Base-by-base conservation (phyloP, 371 early-diverging fungal genomes). In the Apophysomyces ossiformis region DNA sequence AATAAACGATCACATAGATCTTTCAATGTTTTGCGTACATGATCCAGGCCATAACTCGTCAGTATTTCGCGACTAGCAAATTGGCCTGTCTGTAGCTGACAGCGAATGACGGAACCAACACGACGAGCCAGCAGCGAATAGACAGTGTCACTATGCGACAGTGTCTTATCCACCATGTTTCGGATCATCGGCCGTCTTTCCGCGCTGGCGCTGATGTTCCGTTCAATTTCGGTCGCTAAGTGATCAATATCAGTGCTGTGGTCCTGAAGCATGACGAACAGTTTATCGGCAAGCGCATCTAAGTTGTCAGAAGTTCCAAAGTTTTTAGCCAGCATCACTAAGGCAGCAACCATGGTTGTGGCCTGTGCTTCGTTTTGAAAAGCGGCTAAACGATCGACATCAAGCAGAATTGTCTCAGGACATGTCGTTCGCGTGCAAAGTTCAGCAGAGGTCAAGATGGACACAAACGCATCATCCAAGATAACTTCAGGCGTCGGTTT, bases 401-500 rank as follows among this genome's bases (percentile, higher is more conserved):
- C 94, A 64, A 92, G 60, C 6, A 67, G n/a, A 5, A 92, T 66
- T 0, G 93, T 92, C 66, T 94, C 94, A 3, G 94, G 90, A 32
- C 90, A 71, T 7, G 75, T 65, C 4, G 67, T 35, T 0, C 61
- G 36, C 8, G 43, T 45, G 0, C 56, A 16, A 1, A 68, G 57
- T 16, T 73, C 57, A 12, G 76, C 72, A 11, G 82, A 64, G 37
- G 81, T 79, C 32, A 93, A 58, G 7, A 89, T 69, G 0, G 80
- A 70, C 1, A 91, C 73, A 18, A 88, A 77, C 1, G 91, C 92
- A 15, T 92, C 91, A 66, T 87, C 79, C 65, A 87, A 87, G 1
- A 87, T 77, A 32, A 74, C 69, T 32, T 69, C 67, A 38, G 64
- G 63, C 1, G 69, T 46, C 21, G 69, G 75, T 61, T 68, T 72